Conservation (phyloP, 345 rosid species). For the Brassica rapa region DNA sequence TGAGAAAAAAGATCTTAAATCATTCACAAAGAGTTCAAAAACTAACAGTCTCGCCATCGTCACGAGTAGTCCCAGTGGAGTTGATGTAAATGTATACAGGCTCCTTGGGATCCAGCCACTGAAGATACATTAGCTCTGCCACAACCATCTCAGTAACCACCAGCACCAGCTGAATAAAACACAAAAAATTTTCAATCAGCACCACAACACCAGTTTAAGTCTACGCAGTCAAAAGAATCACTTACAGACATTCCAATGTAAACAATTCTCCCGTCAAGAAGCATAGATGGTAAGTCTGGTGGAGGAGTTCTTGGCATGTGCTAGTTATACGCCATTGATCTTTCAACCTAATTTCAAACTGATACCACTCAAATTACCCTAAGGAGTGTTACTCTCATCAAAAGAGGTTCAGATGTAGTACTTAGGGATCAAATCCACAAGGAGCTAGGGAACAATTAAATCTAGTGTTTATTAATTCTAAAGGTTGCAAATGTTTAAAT, state of each 20-base stretch:
- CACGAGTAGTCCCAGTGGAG: constrained; percentile 91
- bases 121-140: constrained; percentile 81
- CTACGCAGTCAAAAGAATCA: background rate
- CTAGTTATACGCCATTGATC: constrained; percentile 63
- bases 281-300: constrained; percentile 80
- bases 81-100: constrained; percentile 80
- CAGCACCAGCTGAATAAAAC: constrained; percentile 67
- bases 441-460: no score
- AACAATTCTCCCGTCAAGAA: constrained; percentile 76
- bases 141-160: constrained; percentile 81
- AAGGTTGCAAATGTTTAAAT: no score
- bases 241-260: constrained; percentile 94
- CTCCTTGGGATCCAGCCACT: constrained; percentile 68
- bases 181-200: constrained; percentile 20
- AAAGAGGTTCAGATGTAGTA: no score
- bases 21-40: background rate
- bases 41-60: constrained; percentile 85
- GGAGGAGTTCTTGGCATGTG: constrained; percentile 67
- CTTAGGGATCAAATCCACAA: no score
- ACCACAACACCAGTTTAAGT: background rate
- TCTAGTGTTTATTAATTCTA: no score
- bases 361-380: no score
- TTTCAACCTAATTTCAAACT: constrained; percentile 54
- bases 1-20: background rate
- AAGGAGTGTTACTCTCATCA: no score